Base-by-base conservation (phyloP, 177 flowering plant species). In the Vitis hybrid region DNA sequence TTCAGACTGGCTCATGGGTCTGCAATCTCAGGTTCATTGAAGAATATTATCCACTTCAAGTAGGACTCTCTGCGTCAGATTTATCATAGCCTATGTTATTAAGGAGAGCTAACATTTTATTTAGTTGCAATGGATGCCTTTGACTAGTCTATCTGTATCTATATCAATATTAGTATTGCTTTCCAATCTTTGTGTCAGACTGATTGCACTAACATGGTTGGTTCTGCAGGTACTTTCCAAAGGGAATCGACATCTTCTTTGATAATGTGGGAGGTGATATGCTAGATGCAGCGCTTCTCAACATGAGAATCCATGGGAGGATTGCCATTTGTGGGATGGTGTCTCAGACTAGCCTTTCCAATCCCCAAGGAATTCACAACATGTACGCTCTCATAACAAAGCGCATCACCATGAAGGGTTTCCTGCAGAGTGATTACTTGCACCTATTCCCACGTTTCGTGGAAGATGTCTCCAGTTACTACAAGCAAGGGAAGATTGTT, bases 181-280 rank as follows among this genome's bases (percentile, higher is more conserved):
- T 26, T 26, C 30, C 30, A 26, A 26, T 26, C 30, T 26, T 26
- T 26, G 30, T 40, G 8, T 7, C 7, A 40, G 45, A 40, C 21
- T 57, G 26, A 17, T 14, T 0, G 56, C 56, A 14, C 8, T 14
- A 13, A 5, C 19, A 9, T 45, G 13, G 13, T 51, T 30, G n/a
- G 1, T 12, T 52, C 4, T 23, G 19, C 73, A 90, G 97, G 79
- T 86, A 75, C 69, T 91, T 93, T 67, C 92, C 92, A n/a, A 34
- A 89, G 64, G 98, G 94, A 68, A 91, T 91, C 18, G 98, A 93
- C 77, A 88, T 93, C 65, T 91, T 90, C 80, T 91, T 93, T 48
- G 97, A 93, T 10, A 91, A 91, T 65, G 98, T 93, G 32, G 98
- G 98, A 3, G 97, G 98, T 4, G 68, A 77, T 30, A 93, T 86